Percentiles rank a stretch among this genome's conserved stretches.
Evolutionary conservation across 202 grass and related monocot genomes (phyloP).

Genomic region (Saccharum hybrid): DNA sequence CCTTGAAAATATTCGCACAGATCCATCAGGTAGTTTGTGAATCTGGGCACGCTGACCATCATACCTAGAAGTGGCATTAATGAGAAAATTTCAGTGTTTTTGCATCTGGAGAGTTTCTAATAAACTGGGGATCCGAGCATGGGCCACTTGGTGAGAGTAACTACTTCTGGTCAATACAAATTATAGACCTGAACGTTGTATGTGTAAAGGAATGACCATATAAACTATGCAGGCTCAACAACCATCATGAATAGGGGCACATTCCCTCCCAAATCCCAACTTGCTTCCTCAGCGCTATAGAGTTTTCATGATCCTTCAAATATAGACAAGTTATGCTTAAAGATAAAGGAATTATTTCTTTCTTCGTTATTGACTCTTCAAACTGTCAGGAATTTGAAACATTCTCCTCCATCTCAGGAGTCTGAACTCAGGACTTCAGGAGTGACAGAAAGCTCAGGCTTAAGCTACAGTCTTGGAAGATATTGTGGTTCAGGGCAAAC

Average conservation of each 20-base stretch:
- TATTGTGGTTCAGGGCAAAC: conserved; percentile 11
- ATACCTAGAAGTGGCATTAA: conserved; percentile 69
- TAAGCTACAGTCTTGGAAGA: conserved; percentile 11
- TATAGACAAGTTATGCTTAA: conserved; percentile 34
- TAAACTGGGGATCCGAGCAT: not conserved
- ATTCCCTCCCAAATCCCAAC: not conserved
- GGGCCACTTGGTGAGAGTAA: conserved; percentile 7
- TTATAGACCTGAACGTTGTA: conserved; percentile 15
- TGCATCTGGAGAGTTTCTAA: conserved; percentile 15
- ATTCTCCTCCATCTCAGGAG: conserved; percentile 12
- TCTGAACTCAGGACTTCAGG: not conserved
- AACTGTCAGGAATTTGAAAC: not conserved
- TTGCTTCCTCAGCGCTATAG: not conserved
- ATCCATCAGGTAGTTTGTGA: conserved; percentile 82
- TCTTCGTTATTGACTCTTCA: not conserved
- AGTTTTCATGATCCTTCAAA: conserved; percentile 35
- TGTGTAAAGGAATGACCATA: conserved; percentile 5
- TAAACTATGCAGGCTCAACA: conserved; percentile 21
- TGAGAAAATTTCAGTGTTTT: conserved; percentile 12
- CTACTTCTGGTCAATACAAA: conserved; percentile 16
- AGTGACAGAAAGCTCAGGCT: not conserved
- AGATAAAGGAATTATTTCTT: not conserved
- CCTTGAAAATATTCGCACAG: conserved; percentile 86
- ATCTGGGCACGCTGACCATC: conserved; percentile 99
- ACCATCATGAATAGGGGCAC: not conserved